These are phyloP conservation scores for Prasinococcaceae sp. DNA, from an alignment of 139 green algal genomes.

Conservation along the genomic window DNA sequence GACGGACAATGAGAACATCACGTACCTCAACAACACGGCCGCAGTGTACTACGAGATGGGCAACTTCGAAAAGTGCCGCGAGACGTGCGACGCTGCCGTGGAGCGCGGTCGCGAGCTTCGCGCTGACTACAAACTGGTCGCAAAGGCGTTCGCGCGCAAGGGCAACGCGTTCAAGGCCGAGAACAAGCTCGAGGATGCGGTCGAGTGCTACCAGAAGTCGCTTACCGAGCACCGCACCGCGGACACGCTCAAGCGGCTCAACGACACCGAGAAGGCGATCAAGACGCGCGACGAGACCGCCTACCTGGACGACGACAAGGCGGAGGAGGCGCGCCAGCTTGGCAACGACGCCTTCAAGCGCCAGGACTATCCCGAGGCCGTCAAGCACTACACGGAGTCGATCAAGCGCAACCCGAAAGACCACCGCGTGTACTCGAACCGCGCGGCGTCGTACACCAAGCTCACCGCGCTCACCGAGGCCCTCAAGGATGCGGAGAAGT, in stretches of 20 bases:
- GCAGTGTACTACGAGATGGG: slow-evolving; percentile 86
- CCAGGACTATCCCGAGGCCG: slow-evolving; percentile 72
- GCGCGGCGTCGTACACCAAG: slow-evolving; percentile 98
- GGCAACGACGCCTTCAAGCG: slow-evolving; percentile 91
- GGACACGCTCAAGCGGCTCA: slow-evolving; percentile 87
- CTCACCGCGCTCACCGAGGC: slow-evolving; percentile 80
- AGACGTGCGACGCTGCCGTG: slow-evolving; percentile 75
- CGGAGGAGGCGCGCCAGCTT: slow-evolving; percentile 43
- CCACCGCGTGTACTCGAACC: slow-evolving; percentile 93
- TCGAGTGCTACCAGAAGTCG: slow-evolving; percentile 71
- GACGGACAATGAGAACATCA: slow-evolving; percentile 74
- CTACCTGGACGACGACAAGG: slow-evolving; percentile 74
- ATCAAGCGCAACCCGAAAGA: slow-evolving; percentile 88
- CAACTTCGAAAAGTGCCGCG: slow-evolving; percentile 58
- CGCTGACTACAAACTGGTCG: slow-evolving; percentile 84
- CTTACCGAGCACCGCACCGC: slow-evolving; percentile 81
- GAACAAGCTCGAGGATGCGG: slow-evolving; percentile 52
- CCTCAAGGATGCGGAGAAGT: slow-evolving; percentile 81
- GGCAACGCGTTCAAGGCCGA: slow-evolving; percentile 25
- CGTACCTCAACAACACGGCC: slow-evolving; percentile 89
- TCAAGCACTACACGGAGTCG: slow-evolving; percentile 87
- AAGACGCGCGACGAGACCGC: slow-evolving; percentile 55
- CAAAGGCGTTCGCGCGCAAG: slow-evolving; percentile 73
- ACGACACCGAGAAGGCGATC: slow-evolving; percentile 73
- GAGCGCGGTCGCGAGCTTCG: slow-evolving; percentile 64